Percentiles rank a stretch among this genome's conserved stretches.
These are phyloP conservation scores for Nicotiana knightiana DNA, from an alignment of 257 asterid species.

Conservation along the genomic window DNA sequence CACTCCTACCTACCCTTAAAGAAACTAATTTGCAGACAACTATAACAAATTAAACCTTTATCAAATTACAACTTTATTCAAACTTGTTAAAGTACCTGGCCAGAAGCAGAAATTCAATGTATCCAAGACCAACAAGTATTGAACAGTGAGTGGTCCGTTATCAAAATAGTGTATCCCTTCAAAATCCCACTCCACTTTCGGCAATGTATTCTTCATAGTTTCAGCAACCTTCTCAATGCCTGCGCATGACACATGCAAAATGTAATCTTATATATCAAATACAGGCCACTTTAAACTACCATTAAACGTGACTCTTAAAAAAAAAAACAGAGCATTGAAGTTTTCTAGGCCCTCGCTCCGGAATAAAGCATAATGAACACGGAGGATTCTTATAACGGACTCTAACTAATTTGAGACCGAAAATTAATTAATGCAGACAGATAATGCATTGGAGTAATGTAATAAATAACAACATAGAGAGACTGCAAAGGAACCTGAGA, in stretches of 20 bases:
- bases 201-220: slow-evolving; percentile 56
- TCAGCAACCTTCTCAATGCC: slow-evolving; percentile 77
- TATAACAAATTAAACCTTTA: not conserved
- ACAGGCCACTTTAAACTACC: not conserved
- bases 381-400: not conserved
- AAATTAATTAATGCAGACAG: not conserved
- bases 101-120: slow-evolving; percentile 96
- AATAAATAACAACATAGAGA: not conserved
- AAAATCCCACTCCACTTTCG: slow-evolving; percentile 90
- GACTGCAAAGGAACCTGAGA: slow-evolving; percentile 43
- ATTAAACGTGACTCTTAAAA: not conserved
- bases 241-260: slow-evolving; percentile 15
- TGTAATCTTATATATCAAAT: not conserved
- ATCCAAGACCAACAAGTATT: slow-evolving; percentile 86
- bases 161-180: slow-evolving; percentile 96
- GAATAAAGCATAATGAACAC: not conserved
- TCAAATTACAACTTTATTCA: not conserved
- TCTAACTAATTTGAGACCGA: not conserved
- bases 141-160: slow-evolving; percentile 89
- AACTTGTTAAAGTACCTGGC: slow-evolving; percentile 62
- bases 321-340: not conserved
- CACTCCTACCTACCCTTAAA: no score
- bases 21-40: not conserved
- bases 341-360: not conserved
- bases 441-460: not conserved